Conservation (phyloP, 495 filamentous ascomycete species). For the Penicillium dipodomyicola region DNA sequence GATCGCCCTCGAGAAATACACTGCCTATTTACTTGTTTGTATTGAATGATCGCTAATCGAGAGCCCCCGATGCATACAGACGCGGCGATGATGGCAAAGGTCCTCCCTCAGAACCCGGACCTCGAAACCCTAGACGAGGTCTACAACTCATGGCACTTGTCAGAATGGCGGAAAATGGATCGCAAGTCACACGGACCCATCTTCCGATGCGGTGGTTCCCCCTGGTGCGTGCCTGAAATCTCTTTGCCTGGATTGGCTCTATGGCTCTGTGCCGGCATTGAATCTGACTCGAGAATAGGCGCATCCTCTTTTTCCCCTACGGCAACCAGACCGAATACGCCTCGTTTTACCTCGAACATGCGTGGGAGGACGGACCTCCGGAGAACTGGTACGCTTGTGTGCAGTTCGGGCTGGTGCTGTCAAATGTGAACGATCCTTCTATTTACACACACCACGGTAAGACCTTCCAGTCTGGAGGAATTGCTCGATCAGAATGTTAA, state of each 20-base stretch:
- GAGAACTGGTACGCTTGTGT: slow-evolving; percentile 96
- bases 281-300: slow-evolving; percentile 52
- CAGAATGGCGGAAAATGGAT: slow-evolving; percentile 69
- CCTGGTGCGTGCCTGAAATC: slow-evolving; percentile 62
- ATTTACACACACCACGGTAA: slow-evolving; percentile 67
- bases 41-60: slow-evolving; percentile 19
- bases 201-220: slow-evolving; percentile 81
- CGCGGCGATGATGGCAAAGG: slow-evolving; percentile 76
- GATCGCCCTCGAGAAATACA: not conserved
- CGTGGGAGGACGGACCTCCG: slow-evolving; percentile 67
- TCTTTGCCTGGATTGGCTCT: not conserved
- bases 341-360: slow-evolving; percentile 96
- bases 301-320: slow-evolving; percentile 90
- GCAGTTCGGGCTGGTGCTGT: slow-evolving; percentile 90
- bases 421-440: slow-evolving; percentile 85
- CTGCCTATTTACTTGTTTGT: not conserved
- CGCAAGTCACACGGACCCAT: slow-evolving; percentile 82
- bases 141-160: slow-evolving; percentile 79
- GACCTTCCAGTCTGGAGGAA: slow-evolving; percentile 5
- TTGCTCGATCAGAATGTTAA: slow-evolving; percentile 16
- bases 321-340: slow-evolving; percentile 90
- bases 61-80: slow-evolving; percentile 45
- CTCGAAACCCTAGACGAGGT: slow-evolving; percentile 69
- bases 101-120: slow-evolving; percentile 70
- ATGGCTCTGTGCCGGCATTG: not conserved